These are phyloP conservation scores for Eucalyptus sp. DNA, from an alignment of 345 rosid species.

Conservation along the genomic window DNA sequence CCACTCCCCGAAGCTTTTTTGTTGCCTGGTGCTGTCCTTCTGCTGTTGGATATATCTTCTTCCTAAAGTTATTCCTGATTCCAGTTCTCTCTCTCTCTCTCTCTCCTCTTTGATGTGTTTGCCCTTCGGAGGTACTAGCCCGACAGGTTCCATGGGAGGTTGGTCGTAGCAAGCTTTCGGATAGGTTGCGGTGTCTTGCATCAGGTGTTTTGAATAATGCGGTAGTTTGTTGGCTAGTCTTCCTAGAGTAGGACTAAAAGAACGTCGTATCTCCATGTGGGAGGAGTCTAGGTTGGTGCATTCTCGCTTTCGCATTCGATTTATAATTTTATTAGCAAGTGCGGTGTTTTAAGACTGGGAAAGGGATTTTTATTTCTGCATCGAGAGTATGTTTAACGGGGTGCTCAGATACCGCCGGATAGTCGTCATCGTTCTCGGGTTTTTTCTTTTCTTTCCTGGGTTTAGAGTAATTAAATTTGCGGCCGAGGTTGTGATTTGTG, in stretches of 20 bases:
- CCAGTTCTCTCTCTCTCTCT: background rate
- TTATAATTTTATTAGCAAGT: background rate
- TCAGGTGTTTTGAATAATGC: background rate
- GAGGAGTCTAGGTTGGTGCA: background rate
- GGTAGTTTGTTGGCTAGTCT: background rate
- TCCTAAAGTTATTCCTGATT: background rate
- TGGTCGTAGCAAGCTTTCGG: background rate
- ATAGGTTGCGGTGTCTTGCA: background rate
- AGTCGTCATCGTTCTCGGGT: background rate
- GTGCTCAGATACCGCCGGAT: background rate
- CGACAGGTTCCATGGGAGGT: background rate
- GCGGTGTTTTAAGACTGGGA: background rate
- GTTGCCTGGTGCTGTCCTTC: background rate
- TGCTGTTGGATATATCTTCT: background rate
- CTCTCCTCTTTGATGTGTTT: background rate
- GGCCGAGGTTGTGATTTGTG: background rate
- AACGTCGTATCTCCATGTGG: background rate
- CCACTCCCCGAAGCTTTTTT: background rate
- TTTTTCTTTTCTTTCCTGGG: background rate
- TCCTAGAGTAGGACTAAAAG: background rate
- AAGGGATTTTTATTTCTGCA: background rate
- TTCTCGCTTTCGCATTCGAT: background rate
- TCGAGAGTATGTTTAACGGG: background rate
- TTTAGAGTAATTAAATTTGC: background rate
- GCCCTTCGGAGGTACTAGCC: background rate